A percentile compares a stretch with the other conserved stretches of the same genome.
Conservation (phyloP, 2,329 filamentous ascomycete species). For the Stachybotrys chartarum region DNA sequence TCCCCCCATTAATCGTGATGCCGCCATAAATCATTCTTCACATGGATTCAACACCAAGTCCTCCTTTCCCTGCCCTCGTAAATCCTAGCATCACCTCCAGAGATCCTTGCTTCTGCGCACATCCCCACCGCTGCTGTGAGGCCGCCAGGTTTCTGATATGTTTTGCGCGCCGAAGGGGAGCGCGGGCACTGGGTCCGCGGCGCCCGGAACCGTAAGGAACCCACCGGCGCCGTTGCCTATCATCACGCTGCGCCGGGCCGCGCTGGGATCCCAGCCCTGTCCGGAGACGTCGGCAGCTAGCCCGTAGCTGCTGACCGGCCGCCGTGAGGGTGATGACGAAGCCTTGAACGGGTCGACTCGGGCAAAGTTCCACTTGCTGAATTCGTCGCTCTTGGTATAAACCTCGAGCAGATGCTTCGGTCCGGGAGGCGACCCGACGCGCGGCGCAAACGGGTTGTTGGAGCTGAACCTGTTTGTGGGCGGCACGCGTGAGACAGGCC, state of each 20-base stretch:
- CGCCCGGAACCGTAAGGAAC: slow-evolving; percentile 44
- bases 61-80: not conserved
- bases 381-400: slow-evolving; percentile 53
- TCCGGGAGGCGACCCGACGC: slow-evolving; percentile 19
- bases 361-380: slow-evolving; percentile 52
- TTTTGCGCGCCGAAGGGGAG: not conserved
- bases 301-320: slow-evolving; percentile 51
- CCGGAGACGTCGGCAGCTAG: slow-evolving; percentile 44
- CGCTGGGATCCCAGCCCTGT: slow-evolving; percentile 42
- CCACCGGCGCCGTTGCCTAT: slow-evolving; percentile 43
- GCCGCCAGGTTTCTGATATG: slow-evolving; percentile 18
- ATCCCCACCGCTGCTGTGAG: slow-evolving; percentile 33
- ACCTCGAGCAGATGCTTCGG: slow-evolving; percentile 50
- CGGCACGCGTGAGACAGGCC: slow-evolving; percentile 19
- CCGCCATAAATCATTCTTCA: not conserved
- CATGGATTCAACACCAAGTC: not conserved
- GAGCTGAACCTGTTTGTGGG: slow-evolving; percentile 44
- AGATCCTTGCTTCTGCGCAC: slow-evolving; percentile 31
- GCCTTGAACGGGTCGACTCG: slow-evolving; percentile 32
- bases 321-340: slow-evolving; percentile 17
- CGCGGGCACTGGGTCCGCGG: slow-evolving; percentile 1
- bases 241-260: slow-evolving; percentile 47
- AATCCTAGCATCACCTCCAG: slow-evolving; percentile 26
- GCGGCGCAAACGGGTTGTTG: slow-evolving; percentile 50
- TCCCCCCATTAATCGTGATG: not conserved